These are phyloP conservation scores for Phytophthora multivora DNA, from an alignment of 352 stramenopile species.

Conservation along the genomic window DNA sequence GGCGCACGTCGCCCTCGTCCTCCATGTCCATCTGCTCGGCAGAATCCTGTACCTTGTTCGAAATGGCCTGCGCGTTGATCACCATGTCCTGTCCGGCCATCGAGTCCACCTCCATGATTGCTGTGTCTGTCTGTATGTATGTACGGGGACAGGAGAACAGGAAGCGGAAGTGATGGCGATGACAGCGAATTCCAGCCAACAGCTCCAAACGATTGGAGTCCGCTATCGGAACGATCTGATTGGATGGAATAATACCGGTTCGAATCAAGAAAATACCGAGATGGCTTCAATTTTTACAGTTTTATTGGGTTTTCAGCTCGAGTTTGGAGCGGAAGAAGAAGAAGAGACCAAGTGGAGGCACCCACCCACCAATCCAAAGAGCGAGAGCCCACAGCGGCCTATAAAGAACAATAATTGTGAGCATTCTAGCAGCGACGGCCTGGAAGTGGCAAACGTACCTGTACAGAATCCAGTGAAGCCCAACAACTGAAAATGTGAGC, in stretches of 20 bases:
- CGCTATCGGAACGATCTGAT: constrained; percentile 23
- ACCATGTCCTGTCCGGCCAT: constrained; percentile 64
- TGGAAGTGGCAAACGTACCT: constrained; percentile 30
- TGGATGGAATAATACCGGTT: constrained; percentile 30
- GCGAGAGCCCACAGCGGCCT: constrained; percentile 61
- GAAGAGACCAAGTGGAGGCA: constrained; percentile 35
- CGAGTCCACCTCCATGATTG: constrained; percentile 75
- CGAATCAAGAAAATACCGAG: not conserved
- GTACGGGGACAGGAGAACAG: constrained; percentile 1
- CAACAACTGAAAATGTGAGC: constrained; percentile 56
- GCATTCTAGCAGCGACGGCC: too few species aligned
- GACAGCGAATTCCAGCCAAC: constrained; percentile 8
- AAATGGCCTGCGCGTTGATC: constrained; percentile 54
- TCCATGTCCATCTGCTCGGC: constrained; percentile 68
- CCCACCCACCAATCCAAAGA: constrained; percentile 36
- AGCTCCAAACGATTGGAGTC: constrained; percentile 57
- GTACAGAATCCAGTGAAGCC: constrained; percentile 54
- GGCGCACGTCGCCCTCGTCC: constrained; percentile 51
- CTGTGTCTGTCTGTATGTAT: not conserved
- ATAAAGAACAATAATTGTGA: not conserved
- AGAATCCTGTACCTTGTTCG: constrained; percentile 53
- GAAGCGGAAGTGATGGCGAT: constrained; percentile 30
- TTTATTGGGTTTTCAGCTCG: constrained; percentile 43
- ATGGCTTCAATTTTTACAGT: too few species aligned
- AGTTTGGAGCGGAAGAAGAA: constrained; percentile 31